Percentiles rank a stretch among this genome's conserved stretches.
Evolutionary conservation across 306 rosid species (phyloP).

Genomic region (Quercus wislizeni): DNA sequence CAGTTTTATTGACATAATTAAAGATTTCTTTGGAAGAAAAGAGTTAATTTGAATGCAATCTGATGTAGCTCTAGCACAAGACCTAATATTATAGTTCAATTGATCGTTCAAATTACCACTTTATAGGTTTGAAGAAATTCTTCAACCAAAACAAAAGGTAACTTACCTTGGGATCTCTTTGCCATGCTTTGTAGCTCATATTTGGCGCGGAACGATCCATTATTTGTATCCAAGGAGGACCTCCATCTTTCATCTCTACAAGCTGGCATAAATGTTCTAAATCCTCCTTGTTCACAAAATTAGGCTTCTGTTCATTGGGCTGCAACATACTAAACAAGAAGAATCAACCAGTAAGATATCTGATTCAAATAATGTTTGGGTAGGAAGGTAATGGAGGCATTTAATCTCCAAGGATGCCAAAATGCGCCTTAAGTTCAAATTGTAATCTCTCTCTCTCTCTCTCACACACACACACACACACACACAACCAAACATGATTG

Average conservation of each 20-base stretch:
- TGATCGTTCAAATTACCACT: neutral
- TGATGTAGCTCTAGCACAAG: neutral
- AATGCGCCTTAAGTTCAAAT: too few relatives aligned
- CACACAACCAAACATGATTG: neutral
- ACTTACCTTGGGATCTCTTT: slow-evolving; percentile 52
- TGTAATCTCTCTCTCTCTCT: neutral
- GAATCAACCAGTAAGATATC: slow-evolving; percentile 6
- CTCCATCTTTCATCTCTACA: slow-evolving; percentile 60
- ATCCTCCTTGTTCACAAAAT: slow-evolving; percentile 31
- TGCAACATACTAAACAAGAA: slow-evolving; percentile 6
- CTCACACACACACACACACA: too few relatives aligned
- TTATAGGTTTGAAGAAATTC: neutral
- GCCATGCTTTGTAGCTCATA: slow-evolving; percentile 57
- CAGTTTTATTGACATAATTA: neutral
- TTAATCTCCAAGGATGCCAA: too few relatives aligned
- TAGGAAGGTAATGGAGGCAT: too few relatives aligned
- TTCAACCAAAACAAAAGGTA: neutral
- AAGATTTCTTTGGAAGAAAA: neutral
- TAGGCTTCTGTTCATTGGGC: slow-evolving; percentile 11
- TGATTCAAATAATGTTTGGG: neutral
- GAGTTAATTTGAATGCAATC: neutral
- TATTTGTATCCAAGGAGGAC: slow-evolving; percentile 55
- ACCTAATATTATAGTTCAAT: neutral
- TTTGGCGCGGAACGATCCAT: slow-evolving; percentile 55
- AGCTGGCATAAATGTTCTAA: slow-evolving; percentile 38